phyloP scores from a whole-genome alignment of 176 grass and related monocot species.

The Carex parvula region DNA sequence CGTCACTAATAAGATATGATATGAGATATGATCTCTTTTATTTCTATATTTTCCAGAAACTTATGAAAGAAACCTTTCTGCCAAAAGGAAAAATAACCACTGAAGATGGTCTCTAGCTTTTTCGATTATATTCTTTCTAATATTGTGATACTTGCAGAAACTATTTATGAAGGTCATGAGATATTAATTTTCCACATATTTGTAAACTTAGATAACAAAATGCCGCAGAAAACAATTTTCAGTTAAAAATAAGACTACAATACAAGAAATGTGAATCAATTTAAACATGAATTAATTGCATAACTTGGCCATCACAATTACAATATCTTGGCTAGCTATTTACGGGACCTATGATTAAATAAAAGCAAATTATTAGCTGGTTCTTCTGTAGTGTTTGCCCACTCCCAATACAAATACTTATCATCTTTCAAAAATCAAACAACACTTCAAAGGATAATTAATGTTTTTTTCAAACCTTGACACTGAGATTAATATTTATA shows the following conservation, averaged over 20 bases:
- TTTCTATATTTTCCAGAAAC: background rate
- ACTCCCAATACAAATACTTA: background rate
- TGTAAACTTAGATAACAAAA: too few species aligned
- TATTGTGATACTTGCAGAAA: too few species aligned
- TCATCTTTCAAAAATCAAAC: background rate
- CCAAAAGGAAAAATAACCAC: background rate
- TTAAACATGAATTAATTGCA: background rate
- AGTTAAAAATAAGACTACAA: too few species aligned
- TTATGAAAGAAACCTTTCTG: background rate
- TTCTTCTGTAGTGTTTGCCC: background rate
- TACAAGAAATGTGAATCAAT: background rate
- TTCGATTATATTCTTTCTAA: too few species aligned
- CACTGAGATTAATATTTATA: background rate
- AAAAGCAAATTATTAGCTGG: background rate
- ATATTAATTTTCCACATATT: too few species aligned
- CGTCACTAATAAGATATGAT: background rate
- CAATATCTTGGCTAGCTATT: background rate
- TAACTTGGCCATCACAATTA: background rate
- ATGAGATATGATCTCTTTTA: background rate
- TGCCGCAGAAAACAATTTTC: too few species aligned
- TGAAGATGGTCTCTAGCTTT: too few species aligned
- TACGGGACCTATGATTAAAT: background rate
- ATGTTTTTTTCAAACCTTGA: background rate
- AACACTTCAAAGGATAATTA: background rate
- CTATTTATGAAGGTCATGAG: too few species aligned